Conservation (phyloP, 2,329 filamentous ascomycete species). For the Pseudocercospora fuligena region DNA sequence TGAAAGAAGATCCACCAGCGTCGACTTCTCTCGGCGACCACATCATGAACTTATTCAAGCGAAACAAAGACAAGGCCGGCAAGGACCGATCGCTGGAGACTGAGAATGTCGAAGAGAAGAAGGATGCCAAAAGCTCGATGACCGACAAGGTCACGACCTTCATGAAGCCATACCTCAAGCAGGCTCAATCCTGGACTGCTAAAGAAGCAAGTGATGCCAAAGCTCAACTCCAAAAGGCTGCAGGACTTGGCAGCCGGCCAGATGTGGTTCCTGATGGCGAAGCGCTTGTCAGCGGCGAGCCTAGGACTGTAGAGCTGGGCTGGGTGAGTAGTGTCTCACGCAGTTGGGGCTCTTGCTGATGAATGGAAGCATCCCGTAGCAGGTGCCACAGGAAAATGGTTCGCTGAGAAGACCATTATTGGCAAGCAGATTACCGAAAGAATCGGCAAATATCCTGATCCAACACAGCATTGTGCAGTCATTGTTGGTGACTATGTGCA, state of each 20-base stretch:
- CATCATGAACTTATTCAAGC: conserved; percentile 22
- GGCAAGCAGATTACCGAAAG: conserved; percentile 23
- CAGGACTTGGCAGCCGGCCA: conserved; percentile 21
- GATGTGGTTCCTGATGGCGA: conserved; percentile 24
- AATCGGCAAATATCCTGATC: conserved; percentile 29
- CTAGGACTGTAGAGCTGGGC: conserved; percentile 20
- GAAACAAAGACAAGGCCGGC: conserved; percentile 15
- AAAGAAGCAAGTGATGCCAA: conserved; percentile 24
- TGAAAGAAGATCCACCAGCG: background rate
- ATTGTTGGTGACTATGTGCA: conserved; percentile 28
- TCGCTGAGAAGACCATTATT: conserved; percentile 26
- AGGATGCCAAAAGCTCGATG: conserved; percentile 19
- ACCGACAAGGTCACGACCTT: conserved; percentile 17
- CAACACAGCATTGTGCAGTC: conserved; percentile 30
- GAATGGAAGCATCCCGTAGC: conserved; percentile 21
- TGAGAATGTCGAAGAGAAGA: conserved; percentile 7
- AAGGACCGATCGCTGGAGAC: conserved; percentile 6
- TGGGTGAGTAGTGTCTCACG: conserved; percentile 15
- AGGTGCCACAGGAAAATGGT: conserved; percentile 23
- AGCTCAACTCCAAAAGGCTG: conserved; percentile 18
- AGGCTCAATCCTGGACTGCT: conserved; percentile 22
- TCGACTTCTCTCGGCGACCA: background rate
- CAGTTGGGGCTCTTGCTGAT: background rate
- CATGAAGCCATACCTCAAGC: conserved; percentile 19
- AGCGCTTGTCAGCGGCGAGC: conserved; percentile 22